Evolutionary conservation across 208 protist genomes (phyloP).

Genomic region (Acanthamoeba rhysodes): DNA sequence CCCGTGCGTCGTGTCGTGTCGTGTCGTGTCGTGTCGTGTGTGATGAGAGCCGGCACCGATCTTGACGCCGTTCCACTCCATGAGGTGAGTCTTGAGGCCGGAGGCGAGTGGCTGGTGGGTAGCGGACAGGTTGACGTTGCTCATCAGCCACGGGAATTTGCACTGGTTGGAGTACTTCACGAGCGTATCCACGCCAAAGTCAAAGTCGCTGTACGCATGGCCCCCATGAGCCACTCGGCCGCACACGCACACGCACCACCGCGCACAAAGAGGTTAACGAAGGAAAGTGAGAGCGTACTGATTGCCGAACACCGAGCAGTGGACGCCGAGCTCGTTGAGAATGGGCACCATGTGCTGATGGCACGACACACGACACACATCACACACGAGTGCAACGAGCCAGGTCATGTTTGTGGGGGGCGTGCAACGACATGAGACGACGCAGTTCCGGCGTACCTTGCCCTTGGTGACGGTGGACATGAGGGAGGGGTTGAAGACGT

Average conservation of each 20-base stretch:
- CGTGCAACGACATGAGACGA: too few relatives aligned
- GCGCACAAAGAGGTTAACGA: not conserved
- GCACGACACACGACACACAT: not conserved
- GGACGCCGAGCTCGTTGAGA: slow-evolving; percentile 69
- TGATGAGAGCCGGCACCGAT: not conserved
- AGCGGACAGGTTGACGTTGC: slow-evolving; percentile 54
- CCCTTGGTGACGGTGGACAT: slow-evolving; percentile 72
- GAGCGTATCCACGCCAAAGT: slow-evolving; percentile 73
- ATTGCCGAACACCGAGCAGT: slow-evolving; percentile 73
- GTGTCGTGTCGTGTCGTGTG: too few relatives aligned
- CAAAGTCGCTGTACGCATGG: slow-evolving; percentile 30
- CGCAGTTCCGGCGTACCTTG: not conserved
- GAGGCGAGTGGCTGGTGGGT: slow-evolving; percentile 21
- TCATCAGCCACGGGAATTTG: slow-evolving; percentile 78
- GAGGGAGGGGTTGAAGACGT: slow-evolving; percentile 76
- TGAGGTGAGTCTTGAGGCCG: slow-evolving; percentile 3
- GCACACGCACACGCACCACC: too few relatives aligned
- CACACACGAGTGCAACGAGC: too few relatives aligned
- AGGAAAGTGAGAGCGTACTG: slow-evolving; percentile 24
- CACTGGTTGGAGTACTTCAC: slow-evolving; percentile 27
- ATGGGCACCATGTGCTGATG: slow-evolving; percentile 72
- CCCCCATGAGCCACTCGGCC: too few relatives aligned
- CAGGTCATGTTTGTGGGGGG: not conserved
- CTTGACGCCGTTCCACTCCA: slow-evolving; percentile 53
- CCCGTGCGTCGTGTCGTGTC: too few relatives aligned